phyloP scores from a whole-genome alignment of 2,329 filamentous ascomycete species.

The Tetracladium maxilliforme region DNA sequence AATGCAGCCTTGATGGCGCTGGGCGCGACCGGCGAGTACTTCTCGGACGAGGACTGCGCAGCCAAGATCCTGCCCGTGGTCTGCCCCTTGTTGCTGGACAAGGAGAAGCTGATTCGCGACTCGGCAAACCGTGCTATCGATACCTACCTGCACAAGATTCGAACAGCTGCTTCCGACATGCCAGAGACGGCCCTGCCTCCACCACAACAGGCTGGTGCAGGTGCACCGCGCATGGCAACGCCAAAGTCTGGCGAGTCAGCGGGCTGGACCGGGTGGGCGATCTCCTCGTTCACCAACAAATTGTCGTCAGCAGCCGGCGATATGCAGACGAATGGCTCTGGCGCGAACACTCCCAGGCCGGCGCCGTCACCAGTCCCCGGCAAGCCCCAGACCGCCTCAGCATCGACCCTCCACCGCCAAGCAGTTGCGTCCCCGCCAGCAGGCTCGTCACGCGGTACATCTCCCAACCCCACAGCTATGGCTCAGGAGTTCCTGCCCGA shows the following conservation, averaged over 20 bases:
- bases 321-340: conserved; percentile 43
- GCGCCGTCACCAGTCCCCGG: conserved; percentile 17
- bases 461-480: conserved; percentile 22
- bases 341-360: conserved; percentile 26
- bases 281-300: conserved; percentile 97
- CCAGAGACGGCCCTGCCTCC: conserved; percentile 68
- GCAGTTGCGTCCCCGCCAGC: conserved; percentile 36
- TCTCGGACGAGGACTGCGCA: conserved; percentile 82
- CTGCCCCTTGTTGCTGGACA: conserved; percentile 77
- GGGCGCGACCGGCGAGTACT: conserved; percentile 71
- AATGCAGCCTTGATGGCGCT: conserved; percentile 82
- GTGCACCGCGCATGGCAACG: conserved; percentile 62
- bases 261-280: conserved; percentile 90
- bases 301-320: conserved; percentile 72
- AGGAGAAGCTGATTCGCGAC: conserved; percentile 87
- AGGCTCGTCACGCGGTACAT: conserved; percentile 29
- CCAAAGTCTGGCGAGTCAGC: conserved; percentile 51
- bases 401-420: conserved; percentile 45
- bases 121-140: conserved; percentile 86
- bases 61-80: conserved; percentile 69
- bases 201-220: conserved; percentile 25
- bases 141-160: conserved; percentile 67
- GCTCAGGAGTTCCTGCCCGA: conserved; percentile 38
- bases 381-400: conserved; percentile 27
- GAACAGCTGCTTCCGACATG: conserved; percentile 63